phyloP scores from a whole-genome alignment of 2,329 filamentous ascomycete genomes.

The Neofusicoccum ribis region DNA sequence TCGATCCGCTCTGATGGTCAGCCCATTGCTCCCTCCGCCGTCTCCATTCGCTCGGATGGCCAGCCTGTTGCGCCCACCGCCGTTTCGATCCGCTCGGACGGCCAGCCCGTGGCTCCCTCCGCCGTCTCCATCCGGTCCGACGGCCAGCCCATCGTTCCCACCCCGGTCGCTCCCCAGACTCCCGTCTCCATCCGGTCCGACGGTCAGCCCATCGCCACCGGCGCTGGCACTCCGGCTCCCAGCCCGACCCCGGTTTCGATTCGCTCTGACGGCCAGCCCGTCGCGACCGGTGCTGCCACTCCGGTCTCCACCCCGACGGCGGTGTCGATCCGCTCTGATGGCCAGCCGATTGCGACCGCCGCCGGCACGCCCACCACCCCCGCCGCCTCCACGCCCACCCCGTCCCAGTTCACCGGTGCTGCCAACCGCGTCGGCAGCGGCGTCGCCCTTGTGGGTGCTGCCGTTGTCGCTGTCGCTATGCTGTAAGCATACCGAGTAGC shows the following conservation, averaged over 20 bases:
- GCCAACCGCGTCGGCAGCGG: constrained; percentile 10
- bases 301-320: neutral
- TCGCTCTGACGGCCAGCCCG: constrained; percentile 18
- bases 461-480: constrained; percentile 16
- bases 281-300: constrained; percentile 21
- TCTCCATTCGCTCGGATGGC: constrained; percentile 14
- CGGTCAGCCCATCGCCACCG: constrained; percentile 10
- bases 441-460: constrained; percentile 12
- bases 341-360: constrained; percentile 21
- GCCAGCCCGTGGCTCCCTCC: neutral
- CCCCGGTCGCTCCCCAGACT: neutral
- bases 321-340: neutral
- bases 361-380: constrained; percentile 22
- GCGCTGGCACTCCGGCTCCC: neutral
- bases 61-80: constrained; percentile 21
- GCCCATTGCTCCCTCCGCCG: constrained; percentile 6
- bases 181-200: constrained; percentile 18
- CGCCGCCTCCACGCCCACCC: constrained; percentile 23
- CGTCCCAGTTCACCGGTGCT: constrained; percentile 18
- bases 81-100: constrained; percentile 22
- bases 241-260: constrained; percentile 14
- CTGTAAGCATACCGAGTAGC: neutral
- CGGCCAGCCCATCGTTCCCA: neutral
- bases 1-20: constrained; percentile 14
- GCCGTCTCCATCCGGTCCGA: neutral